These are phyloP conservation scores for Zizania latifolia DNA, from an alignment of 176 grass and related monocot species.

Conservation along the genomic window DNA sequence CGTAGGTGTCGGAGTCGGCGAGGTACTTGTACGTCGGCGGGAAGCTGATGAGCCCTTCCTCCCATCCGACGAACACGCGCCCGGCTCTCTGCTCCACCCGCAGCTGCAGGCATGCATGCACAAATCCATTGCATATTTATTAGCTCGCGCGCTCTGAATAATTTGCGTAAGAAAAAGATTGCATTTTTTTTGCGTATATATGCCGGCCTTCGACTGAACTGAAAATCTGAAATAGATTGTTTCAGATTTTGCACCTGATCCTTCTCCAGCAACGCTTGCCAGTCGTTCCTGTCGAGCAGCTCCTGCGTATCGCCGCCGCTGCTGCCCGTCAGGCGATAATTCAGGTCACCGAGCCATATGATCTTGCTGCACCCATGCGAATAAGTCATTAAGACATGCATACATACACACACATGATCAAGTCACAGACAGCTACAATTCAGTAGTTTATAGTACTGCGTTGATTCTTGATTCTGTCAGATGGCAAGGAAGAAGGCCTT, in stretches of 20 bases:
- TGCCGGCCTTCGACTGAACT: too few species aligned
- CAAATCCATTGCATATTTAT: background rate
- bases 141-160: background rate
- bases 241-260: conserved; percentile 51
- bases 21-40: conserved; percentile 92
- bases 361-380: conserved; percentile 45
- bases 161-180: background rate
- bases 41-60: conserved; percentile 76
- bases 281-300: conserved; percentile 52
- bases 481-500: background rate
- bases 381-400: background rate
- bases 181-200: too few species aligned
- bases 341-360: conserved; percentile 88
- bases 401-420: background rate
- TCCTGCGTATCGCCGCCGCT: conserved; percentile 15
- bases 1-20: conserved; percentile 67
- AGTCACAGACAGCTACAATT: background rate
- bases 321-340: conserved; percentile 51
- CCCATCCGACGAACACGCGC: conserved; percentile 68
- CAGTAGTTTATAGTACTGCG: too few species aligned
- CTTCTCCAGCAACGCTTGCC: conserved; percentile 54
- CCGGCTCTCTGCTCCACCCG: conserved; percentile 57
- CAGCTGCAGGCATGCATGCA: conserved; percentile 27
- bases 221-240: too few species aligned
- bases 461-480: background rate